Evolutionary conservation across 306 rosid species (phyloP).

Genomic region (Fragaria iinumae): DNA sequence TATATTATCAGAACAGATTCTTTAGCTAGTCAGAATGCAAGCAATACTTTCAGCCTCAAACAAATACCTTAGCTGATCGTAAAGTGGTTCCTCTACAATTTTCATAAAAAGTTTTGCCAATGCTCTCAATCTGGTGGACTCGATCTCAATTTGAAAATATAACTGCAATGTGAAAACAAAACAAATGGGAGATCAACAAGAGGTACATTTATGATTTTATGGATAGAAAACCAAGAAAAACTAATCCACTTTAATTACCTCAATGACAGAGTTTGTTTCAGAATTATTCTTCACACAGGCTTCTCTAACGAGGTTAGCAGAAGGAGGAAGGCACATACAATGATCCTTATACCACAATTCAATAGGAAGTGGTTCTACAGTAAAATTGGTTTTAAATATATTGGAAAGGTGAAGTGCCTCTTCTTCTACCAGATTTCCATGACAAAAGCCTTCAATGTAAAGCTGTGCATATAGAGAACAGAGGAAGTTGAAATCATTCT

Average conservation of each 20-base stretch:
- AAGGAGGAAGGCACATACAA: constrained; percentile 65
- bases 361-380: constrained; percentile 60
- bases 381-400: constrained; percentile 60
- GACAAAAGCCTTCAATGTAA: constrained; percentile 89
- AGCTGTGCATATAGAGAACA: constrained; percentile 47
- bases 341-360: constrained; percentile 69
- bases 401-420: constrained; percentile 72
- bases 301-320: constrained; percentile 76
- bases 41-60: constrained; percentile 21
- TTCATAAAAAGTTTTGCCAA: constrained; percentile 77
- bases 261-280: constrained; percentile 83
- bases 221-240: constrained; percentile 13
- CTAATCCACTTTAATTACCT: constrained; percentile 53
- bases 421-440: constrained; percentile 76
- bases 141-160: constrained; percentile 79
- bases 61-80: constrained; percentile 85
- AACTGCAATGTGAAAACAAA: constrained; percentile 59
- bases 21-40: neutral
- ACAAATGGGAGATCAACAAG: constrained; percentile 4
- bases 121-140: constrained; percentile 64
- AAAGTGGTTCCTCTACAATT: constrained; percentile 83
- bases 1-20: constrained; percentile 1
- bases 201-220: neutral
- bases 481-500: constrained; percentile 19
- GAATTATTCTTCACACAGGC: constrained; percentile 66